Evolutionary conservation across 371 early-diverging fungal species (phyloP), one percentile per base, ranked within the genome.

Genomic region (Apophysomyces elegans): DNA sequence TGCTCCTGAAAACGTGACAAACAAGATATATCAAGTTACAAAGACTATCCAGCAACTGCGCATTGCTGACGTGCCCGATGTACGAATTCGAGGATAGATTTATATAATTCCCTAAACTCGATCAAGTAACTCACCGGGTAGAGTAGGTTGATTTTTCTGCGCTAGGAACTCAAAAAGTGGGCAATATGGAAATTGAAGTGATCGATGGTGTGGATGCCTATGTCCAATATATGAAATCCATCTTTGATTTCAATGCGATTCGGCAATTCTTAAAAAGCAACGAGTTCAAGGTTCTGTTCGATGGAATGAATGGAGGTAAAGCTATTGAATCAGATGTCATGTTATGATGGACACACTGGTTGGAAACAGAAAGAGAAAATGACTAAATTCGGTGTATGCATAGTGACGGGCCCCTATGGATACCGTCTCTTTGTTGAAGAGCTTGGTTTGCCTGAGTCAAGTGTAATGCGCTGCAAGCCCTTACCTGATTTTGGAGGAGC

Each of bases 351-450:
- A 26, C 0, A 3, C 32, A 26, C 2, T 26, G 32, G 32, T 1
- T 26, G 32, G 32, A 26, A 26, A 2, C 32, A 26, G 32, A 26
- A 26, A 26, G 32, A 26, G 32, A 26, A 26, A 26, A 26, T 26
- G 32, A 2, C 32, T 26, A 2, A 26, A 26, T 26, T 26, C 32
- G 1, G 32, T 26, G 2, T 26, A 26, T 26, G 2, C 39, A 18
- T 63, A 87, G 99, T 99, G 12, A 98, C 98, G 14, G 97, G 99
- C 18, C 96, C 98, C 39, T 98, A 98, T 74, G 93, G 87, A 39
- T 75, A 89, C 54, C 88, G 88, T 38, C 86, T 98, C 41, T 93
- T 98, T 68, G 88, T 95, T 26, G 83, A 93, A 43, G 95, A 96
- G 75, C 90, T 98, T 7, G 96, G 95, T 18, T 86, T 98, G 21